These are phyloP conservation scores for Talaromyces piceae DNA, from an alignment of 2,329 filamentous ascomycete genomes.

Conservation along the genomic window DNA sequence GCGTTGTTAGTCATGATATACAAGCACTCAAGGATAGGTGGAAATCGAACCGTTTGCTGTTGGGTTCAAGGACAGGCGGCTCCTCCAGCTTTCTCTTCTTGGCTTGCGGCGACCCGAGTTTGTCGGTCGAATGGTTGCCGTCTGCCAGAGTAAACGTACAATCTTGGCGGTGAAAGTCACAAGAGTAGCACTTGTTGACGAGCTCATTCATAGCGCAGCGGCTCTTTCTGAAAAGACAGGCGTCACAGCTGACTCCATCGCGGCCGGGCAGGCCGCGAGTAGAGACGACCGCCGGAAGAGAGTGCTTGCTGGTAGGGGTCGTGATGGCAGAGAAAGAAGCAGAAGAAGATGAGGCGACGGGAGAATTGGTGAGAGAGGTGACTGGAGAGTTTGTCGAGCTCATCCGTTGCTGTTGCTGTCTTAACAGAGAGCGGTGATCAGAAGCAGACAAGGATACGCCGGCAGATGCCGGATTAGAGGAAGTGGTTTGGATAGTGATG, in stretches of 20 bases:
- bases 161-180: conserved; percentile 38
- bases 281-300: conserved; percentile 15
- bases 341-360: conserved; percentile 11
- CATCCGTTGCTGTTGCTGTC: conserved; percentile 13
- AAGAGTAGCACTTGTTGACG: conserved; percentile 38
- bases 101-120: conserved; percentile 17
- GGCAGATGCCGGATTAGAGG: conserved; percentile 19
- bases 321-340: conserved; percentile 17
- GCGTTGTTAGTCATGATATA: background rate
- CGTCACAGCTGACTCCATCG: conserved; percentile 36
- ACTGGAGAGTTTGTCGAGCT: conserved; percentile 20
- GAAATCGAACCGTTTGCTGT: conserved; percentile 28
- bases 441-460: conserved; percentile 20
- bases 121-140: conserved; percentile 11
- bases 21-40: too few species aligned
- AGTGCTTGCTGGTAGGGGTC: conserved; percentile 12
- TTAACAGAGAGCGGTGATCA: conserved; percentile 19
- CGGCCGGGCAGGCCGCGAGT: conserved; percentile 21
- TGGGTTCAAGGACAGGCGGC: conserved; percentile 21
- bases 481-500: conserved; percentile 33
- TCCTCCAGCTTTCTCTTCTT: conserved; percentile 38
- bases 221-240: conserved; percentile 36
- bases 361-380: conserved; percentile 16
- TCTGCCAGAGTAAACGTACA: conserved; percentile 33
- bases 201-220: conserved; percentile 38